phyloP scores from a whole-genome alignment of 2,329 filamentous ascomycete species.

The Aspergillus niger region DNA sequence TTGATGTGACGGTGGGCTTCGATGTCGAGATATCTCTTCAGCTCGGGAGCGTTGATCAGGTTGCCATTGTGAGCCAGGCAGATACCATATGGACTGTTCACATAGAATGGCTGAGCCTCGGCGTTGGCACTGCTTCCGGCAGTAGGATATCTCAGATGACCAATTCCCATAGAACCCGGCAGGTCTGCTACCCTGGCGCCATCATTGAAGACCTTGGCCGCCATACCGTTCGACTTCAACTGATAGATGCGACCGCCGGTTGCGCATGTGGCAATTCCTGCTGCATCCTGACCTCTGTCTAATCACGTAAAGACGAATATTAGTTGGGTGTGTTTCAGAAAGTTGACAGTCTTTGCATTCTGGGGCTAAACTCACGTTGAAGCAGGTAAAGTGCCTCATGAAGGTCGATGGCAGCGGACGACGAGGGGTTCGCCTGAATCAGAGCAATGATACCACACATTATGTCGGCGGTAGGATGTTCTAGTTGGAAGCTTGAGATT shows the following conservation, averaged over 20 bases:
- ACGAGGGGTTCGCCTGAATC: conserved; percentile 59
- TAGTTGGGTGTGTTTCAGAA: conserved; percentile 24
- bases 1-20: conserved; percentile 86
- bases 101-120: conserved; percentile 90
- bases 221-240: conserved; percentile 89
- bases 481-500: conserved; percentile 21
- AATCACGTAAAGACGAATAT: conserved; percentile 29
- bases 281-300: conserved; percentile 82
- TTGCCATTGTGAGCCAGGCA: conserved; percentile 86
- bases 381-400: conserved; percentile 73
- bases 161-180: conserved; percentile 83
- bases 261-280: conserved; percentile 76
- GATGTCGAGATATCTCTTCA: conserved; percentile 71
- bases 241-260: conserved; percentile 80
- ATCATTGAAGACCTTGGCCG: conserved; percentile 79
- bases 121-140: conserved; percentile 80
- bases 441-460: conserved; percentile 67
- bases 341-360: background rate
- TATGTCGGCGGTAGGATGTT: conserved; percentile 30
- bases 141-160: conserved; percentile 86
- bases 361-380: conserved; percentile 49
- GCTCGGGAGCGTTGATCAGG: conserved; percentile 73
- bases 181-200: conserved; percentile 72
- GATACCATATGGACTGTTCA: conserved; percentile 83
- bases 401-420: conserved; percentile 61